Base-by-base conservation (phyloP, 169 alveolate species). In the Plasmodium inui region DNA sequence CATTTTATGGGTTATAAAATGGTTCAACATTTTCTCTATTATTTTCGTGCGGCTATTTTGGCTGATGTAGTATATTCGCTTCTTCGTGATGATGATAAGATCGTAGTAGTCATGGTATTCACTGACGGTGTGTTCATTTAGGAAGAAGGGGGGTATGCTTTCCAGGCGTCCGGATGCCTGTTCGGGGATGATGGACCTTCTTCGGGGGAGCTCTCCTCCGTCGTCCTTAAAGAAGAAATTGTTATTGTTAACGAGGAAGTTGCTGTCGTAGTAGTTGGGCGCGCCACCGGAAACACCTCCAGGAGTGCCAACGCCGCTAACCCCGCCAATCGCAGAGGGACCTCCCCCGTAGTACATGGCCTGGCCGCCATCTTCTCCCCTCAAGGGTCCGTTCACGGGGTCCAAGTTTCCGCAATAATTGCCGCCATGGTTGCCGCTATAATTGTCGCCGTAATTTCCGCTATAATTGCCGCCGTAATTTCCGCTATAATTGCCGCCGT, bases 101-200 rank as follows among this genome's bases (percentile, higher is more conserved):
- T 91, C 92, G 53, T 91, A 91, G 74, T 71, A 91, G 7, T 91
- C 92, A 1, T 91, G 91, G 53, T 91, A 91, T 28, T 91, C 95
- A 37, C 95, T 91, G n/a, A 82, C 55, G 5, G 95, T 91, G 30
- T 91, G 73, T 67, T 91, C 95, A n/a, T 70, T 19, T 82, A 91
- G 74, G 76, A 81, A 91, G 53, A 91, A 91, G 19, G 95, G 95
- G 28, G 95, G 95, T 2, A 91, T 55, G 73, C 83, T 81, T 44
- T 80, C 83, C 28, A 78, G 8, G 12, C 72, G 73, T n/a, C 44
- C 92, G 46, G 37, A 19, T 17, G 61, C 37, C 61, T 46, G 71
- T n/a, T 50, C 67, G 10, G 37, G 2, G 9, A 44, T 26, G 17
- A 41, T 80, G 86, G 71, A 19, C 57, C 17, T 80, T n/a, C 67